phyloP scores from a whole-genome alignment of 2,329 filamentous ascomycete species.

The Fulvia fulva region DNA sequence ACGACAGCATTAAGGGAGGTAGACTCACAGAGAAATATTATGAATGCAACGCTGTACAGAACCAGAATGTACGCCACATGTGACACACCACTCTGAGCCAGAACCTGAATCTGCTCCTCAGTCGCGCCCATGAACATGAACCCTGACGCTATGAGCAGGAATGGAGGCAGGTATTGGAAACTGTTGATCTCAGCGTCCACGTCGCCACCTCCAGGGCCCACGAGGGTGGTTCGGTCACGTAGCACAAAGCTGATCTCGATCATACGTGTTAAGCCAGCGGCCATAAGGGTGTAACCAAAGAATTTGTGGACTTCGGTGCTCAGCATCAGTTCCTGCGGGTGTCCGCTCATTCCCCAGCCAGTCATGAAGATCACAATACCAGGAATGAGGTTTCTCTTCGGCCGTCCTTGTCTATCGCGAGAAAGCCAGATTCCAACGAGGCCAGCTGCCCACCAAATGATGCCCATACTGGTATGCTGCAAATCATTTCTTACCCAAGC shows the following conservation, averaged over 20 bases:
- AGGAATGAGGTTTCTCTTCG: conserved; percentile 89
- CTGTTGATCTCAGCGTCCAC: conserved; percentile 49
- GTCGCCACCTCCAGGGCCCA: conserved; percentile 27
- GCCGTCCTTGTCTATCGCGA: conserved; percentile 72
- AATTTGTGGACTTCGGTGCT: conserved; percentile 83
- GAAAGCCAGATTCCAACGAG: conserved; percentile 90
- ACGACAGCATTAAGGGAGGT: not conserved
- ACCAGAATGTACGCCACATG: conserved; percentile 92
- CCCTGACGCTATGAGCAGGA: conserved; percentile 79
- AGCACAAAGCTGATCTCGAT: conserved; percentile 90
- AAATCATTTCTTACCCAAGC: conserved; percentile 90
- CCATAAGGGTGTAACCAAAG: conserved; percentile 96
- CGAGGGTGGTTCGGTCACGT: conserved; percentile 56
- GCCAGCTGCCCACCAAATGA: conserved; percentile 96
- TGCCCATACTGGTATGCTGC: conserved; percentile 99
- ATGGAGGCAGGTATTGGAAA: conserved; percentile 36
- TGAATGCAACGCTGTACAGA: conserved; percentile 81
- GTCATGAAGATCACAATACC: conserved; percentile 88
- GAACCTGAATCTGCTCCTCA: conserved; percentile 86
- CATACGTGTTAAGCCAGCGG: conserved; percentile 74
- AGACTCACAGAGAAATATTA: conserved; percentile 76
- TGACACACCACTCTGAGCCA: conserved; percentile 70
- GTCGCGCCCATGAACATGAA: conserved; percentile 98
- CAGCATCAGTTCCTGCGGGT: conserved; percentile 77
- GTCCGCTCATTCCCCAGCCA: conserved; percentile 91